These are phyloP conservation scores for Durusdinium trenchii DNA, from an alignment of 73 alveolate genomes.

Conservation along the genomic window DNA sequence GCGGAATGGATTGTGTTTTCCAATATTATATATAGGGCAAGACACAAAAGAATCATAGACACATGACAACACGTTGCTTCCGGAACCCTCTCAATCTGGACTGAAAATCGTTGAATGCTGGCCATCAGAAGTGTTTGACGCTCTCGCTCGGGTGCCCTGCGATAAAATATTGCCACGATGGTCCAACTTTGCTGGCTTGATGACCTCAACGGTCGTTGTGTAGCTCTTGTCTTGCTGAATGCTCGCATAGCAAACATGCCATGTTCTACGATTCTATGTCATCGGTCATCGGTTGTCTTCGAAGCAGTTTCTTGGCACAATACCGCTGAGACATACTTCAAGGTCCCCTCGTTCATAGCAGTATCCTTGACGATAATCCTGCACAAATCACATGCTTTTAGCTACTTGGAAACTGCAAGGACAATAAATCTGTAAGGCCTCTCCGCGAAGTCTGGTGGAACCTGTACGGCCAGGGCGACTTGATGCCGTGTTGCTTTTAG, in stretches of 20 bases:
- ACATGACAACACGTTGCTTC: too few species aligned
- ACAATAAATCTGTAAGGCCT: neutral
- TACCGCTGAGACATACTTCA: conserved; percentile 60
- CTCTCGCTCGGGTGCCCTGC: too few species aligned
- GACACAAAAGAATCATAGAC: too few species aligned
- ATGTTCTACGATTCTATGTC: too few species aligned
- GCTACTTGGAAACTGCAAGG: neutral
- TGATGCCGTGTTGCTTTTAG: neutral
- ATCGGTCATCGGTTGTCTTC: too few species aligned
- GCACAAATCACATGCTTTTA: neutral
- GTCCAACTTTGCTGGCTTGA: conserved; percentile 81
- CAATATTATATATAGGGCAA: too few species aligned
- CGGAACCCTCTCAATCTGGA: too few species aligned
- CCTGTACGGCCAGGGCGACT: neutral
- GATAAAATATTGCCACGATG: conserved; percentile 76
- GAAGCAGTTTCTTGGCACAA: neutral
- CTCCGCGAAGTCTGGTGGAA: conserved; percentile 77
- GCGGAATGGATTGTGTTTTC: too few species aligned
- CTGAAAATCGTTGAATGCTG: too few species aligned
- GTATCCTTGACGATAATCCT: conserved; percentile 87
- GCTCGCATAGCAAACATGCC: neutral
- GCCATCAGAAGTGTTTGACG: too few species aligned
- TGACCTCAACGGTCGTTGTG: conserved; percentile 22
- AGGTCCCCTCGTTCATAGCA: conserved; percentile 56
- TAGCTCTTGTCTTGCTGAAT: neutral